phyloP scores from a whole-genome alignment of 177 flowering plant genomes.

The Vitis hybrid region DNA sequence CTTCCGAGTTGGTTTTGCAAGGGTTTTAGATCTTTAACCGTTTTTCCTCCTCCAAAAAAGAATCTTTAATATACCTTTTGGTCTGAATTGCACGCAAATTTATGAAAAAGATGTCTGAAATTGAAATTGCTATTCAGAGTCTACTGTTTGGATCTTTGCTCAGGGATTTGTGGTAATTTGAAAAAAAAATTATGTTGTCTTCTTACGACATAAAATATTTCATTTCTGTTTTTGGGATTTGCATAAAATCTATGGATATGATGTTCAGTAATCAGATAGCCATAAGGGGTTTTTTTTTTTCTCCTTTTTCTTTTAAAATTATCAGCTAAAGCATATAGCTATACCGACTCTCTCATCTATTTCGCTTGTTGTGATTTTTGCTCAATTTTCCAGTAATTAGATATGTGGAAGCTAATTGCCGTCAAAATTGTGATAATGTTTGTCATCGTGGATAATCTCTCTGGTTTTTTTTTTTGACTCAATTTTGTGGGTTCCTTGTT shows the following conservation, averaged over 20 bases:
- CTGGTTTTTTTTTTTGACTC: not conserved
- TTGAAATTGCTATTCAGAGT: not conserved
- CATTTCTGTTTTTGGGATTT: not conserved
- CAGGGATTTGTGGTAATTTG: constrained; percentile 33
- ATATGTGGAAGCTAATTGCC: too few relatives aligned
- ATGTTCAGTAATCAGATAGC: too few relatives aligned
- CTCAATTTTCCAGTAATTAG: too few relatives aligned
- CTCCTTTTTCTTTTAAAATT: too few relatives aligned
- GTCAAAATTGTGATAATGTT: too few relatives aligned
- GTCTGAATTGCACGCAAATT: not conserved
- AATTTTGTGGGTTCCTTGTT: not conserved
- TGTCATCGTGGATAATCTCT: too few relatives aligned
- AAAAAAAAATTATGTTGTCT: not conserved
- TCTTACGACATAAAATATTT: not conserved
- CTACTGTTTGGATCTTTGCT: constrained; percentile 7
- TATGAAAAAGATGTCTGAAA: not conserved
- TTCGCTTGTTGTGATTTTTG: too few relatives aligned
- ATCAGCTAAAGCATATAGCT: too few relatives aligned
- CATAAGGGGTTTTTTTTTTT: too few relatives aligned
- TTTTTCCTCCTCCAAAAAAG: not conserved
- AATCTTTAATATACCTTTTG: not conserved
- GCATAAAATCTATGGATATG: too few relatives aligned
- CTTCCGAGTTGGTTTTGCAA: constrained; percentile 3
- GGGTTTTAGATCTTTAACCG: constrained; percentile 21
- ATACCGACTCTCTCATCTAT: too few relatives aligned